These are phyloP conservation scores for Wickerhamia fluorescens DNA, from an alignment of 805 yeast species.

Conservation along the genomic window DNA sequence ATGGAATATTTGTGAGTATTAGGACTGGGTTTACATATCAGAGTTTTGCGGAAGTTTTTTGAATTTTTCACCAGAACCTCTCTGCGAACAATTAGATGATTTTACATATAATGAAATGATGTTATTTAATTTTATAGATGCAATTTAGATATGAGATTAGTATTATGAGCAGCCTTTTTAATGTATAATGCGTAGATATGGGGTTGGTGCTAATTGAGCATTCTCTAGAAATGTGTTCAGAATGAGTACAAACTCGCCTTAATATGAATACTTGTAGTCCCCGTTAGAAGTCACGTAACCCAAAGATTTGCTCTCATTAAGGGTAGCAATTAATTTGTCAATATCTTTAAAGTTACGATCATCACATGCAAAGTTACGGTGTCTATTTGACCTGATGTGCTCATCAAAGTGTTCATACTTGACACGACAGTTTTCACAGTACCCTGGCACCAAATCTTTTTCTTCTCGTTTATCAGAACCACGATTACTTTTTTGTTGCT, in stretches of 20 bases:
- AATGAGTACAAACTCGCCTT: neutral
- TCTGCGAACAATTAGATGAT: no score
- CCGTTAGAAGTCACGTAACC: constrained; percentile 39
- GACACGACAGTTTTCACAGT: constrained; percentile 89
- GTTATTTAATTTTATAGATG: no score
- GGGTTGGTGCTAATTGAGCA: no score
- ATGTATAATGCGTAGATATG: no score
- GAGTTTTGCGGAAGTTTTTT: no score
- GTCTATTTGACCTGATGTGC: constrained; percentile 65
- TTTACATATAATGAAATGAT: no score
- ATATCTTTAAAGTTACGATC: constrained; percentile 67
- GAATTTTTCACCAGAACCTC: no score
- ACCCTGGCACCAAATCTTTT: constrained; percentile 51
- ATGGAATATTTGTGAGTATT: no score
- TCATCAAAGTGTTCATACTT: constrained; percentile 74
- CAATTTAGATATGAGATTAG: no score
- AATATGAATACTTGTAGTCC: constrained; percentile 20
- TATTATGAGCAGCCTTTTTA: no score
- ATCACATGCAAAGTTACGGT: constrained; percentile 70
- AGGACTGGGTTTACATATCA: no score
- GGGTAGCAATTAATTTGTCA: constrained; percentile 58
- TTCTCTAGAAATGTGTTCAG: no score
- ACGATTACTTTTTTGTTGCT: constrained; percentile 15
- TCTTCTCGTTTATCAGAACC: constrained; percentile 16
- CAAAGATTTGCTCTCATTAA: constrained; percentile 36